Conservation (phyloP, 2,329 filamentous ascomycete genomes). For the Fusarium redolens region DNA sequence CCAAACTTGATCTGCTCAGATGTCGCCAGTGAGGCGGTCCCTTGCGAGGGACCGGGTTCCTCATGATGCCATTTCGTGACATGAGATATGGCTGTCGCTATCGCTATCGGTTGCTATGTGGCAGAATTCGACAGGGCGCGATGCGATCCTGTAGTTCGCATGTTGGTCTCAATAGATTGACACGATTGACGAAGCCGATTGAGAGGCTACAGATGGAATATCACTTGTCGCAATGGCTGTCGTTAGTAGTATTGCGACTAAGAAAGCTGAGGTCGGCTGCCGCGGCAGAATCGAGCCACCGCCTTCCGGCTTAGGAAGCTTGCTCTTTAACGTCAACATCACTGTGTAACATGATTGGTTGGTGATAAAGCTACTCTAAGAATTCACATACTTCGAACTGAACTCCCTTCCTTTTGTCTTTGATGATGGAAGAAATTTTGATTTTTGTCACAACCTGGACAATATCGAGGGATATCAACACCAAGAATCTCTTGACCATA, state of each 20-base stretch:
- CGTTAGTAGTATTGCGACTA: conserved; percentile 18
- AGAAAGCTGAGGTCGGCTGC: conserved; percentile 35
- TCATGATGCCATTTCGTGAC: conserved; percentile 46
- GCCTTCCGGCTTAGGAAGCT: conserved; percentile 39
- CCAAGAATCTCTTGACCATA: not conserved
- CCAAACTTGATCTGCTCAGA: conserved; percentile 60
- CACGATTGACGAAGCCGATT: conserved; percentile 17
- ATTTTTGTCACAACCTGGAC: not conserved
- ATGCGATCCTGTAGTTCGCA: conserved; percentile 39
- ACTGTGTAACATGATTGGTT: conserved; percentile 34
- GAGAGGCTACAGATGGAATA: conserved; percentile 4
- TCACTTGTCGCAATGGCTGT: conserved; percentile 22
- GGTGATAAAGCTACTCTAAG: not conserved
- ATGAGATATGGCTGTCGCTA: conserved; percentile 40
- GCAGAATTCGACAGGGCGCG: conserved; percentile 27
- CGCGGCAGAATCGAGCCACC: conserved; percentile 47
- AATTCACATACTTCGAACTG: not conserved
- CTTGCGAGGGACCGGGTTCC: conserved; percentile 54
- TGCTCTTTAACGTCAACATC: not conserved
- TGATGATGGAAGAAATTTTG: not conserved
- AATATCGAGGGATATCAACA: not conserved
- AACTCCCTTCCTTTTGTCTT: not conserved
- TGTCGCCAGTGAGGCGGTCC: conserved; percentile 64
- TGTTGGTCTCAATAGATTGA: conserved; percentile 31
- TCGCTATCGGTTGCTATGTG: conserved; percentile 27